Evolutionary conservation across 768 basidiomycete species (phyloP).

Genomic region (Russula griseocarnosa): DNA sequence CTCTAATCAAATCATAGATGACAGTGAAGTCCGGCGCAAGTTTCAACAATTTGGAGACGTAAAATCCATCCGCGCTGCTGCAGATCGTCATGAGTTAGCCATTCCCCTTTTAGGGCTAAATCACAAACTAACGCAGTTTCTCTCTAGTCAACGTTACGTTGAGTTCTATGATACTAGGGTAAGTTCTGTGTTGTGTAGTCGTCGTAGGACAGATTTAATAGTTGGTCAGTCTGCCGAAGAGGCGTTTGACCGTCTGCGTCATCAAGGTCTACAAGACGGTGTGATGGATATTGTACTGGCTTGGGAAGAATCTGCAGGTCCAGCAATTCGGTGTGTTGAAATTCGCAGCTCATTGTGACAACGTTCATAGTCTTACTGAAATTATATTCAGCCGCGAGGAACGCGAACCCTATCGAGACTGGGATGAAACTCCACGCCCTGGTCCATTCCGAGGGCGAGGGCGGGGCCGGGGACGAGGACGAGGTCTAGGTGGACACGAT

Average conservation of each 20-base stretch:
- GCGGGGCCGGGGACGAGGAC: constrained; percentile 33
- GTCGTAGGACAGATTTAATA: constrained; percentile 14
- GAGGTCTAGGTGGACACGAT: constrained; percentile 25
- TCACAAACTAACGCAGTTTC: constrained; percentile 12
- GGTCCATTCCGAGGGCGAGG: constrained; percentile 32
- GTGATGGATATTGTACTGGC: constrained; percentile 83
- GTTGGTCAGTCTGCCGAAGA: constrained; percentile 62
- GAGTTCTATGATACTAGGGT: constrained; percentile 91
- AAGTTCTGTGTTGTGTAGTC: constrained; percentile 30
- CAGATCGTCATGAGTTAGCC: constrained; percentile 51
- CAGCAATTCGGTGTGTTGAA: constrained; percentile 34
- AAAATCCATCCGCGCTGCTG: constrained; percentile 66
- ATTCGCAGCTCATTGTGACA: constrained; percentile 10
- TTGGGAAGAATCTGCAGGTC: constrained; percentile 63
- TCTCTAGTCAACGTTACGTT: constrained; percentile 78
- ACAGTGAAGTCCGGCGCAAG: constrained; percentile 78
- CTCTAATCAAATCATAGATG: constrained; percentile 69
- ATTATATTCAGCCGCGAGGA: constrained; percentile 36
- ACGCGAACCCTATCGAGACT: constrained; percentile 32
- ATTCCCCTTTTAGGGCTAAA: neutral
- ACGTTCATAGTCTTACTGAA: neutral
- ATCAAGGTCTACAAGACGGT: constrained; percentile 77
- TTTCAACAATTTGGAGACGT: constrained; percentile 91
- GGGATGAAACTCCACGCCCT: constrained; percentile 31
- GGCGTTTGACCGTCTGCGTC: constrained; percentile 74